Evolutionary conservation across 306 rosid genomes (phyloP), one percentile per base, ranked within the genome.

Genomic region (Cicer chorassanicum): DNA sequence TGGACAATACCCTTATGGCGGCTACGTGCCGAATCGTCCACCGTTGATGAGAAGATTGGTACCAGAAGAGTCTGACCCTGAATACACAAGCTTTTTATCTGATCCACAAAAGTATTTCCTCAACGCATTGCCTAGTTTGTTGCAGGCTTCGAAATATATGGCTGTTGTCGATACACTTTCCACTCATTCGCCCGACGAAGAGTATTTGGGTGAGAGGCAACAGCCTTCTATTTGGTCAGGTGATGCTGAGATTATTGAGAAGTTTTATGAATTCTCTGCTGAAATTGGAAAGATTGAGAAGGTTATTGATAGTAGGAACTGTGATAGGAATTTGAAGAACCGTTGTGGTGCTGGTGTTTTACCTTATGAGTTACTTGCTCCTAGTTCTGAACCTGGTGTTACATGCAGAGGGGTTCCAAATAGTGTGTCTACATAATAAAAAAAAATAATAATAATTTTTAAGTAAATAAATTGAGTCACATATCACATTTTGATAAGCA

Each of bases 371-470:
- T 83, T 94, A 12, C 96, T 94, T 53, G 90, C 96, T 2, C 92
- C 97, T n/a, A 90, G 92, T 78, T 94, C 99, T 3, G 90, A 82
- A 65, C 88, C 97, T n/a, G 99, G 99, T 4, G 90, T 92, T 57
- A 94, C 99, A 8, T 90, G 99, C 77, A 86, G 99, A 78, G 99
- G 99, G 18, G 90, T 94, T 38, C 99, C 99, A 12, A 94, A 94
- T 40, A 94, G 99, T 70, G 94, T 94, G 41, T 91, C 99, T 1
- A 88, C 87, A n/a, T 94, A 83, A 86, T 41, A 21, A 45, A 53
- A 7, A 53, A 8, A 2, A 12, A 8, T 51, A 18, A 2, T 29
- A 19, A 50, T 39, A 2, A 2, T 38, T n/a, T 60, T 13, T 7
- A 6, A 67, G 14, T 46, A 51, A 81, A 68, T 80, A 68, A 74